Base-by-base conservation (phyloP, 495 filamentous ascomycete genomes). In the Xylaria flabelliformis region DNA sequence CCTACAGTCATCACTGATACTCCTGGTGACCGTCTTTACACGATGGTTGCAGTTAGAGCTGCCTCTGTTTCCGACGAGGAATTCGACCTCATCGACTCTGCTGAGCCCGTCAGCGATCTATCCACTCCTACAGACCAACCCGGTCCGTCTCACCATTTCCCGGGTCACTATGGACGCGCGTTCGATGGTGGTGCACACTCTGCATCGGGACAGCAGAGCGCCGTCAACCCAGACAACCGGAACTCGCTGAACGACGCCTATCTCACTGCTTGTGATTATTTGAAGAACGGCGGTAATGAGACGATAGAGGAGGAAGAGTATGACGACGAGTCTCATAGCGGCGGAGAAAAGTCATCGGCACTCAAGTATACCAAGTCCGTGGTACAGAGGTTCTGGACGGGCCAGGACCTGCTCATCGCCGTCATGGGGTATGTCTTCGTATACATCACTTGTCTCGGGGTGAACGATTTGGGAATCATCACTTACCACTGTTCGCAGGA, bases 381-480 rank as follows among this genome's bases (percentile, higher is more conserved):
- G 6, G 55, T 69, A 1, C 32, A 64, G 7, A 68, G 46, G 48
- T 48, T 73, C 24, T 59, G 36, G 50, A 19, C 48, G 4, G 70
- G 62, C 21, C 62, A 72, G 39, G 69, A 77, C 39, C 42, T 75
- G 12, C 62, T 77, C 21, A 75, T 77, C 48, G 75, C 75, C 42
- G 75, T 77, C 48, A 77, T 77, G 75, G 75, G 75, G 75, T 77
- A 75, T 50, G 75, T 34, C 26, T 9, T 29, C 51, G 1, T 65
- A 24, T 36, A 62, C 46, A 19, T 55, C 51, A 36, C 55, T 41
- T 66, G 15, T 21, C 10, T 59, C 46, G n/a, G 10, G 17, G 42
- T 67, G 5, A 15, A 39, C 41, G 6, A 53, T 59, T 7, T 69
- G 39, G 36, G 46, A 0, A 39, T 63, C 8, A 15, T 24, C 21